Evolutionary conservation across 441 rosid genomes (phyloP), one percentile per base, ranked within the genome.

Genomic region (Corymbia calophylla): DNA sequence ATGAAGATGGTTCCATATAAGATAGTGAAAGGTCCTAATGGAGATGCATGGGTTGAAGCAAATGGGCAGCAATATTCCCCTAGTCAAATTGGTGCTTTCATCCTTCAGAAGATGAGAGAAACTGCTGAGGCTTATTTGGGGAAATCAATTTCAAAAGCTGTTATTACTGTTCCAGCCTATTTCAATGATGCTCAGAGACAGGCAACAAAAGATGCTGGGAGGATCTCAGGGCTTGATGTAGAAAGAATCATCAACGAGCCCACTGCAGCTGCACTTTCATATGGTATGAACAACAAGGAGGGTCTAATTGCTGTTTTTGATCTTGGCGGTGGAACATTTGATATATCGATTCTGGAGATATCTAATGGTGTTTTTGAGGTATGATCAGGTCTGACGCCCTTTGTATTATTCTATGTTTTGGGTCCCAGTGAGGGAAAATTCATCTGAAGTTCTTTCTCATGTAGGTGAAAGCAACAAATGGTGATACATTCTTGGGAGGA

Each of bases 171-270:
- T 51, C 90, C 90, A 5, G 90, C 90, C 21, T 89, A 89, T 77
- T 89, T 89, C 66, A 89, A 89, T 49, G 90, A 89, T 68, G 90
- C 90, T 27, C 90, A 89, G 68, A 89, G 90, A 35, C 90, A 89
- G 87, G 90, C 90, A 49, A 89, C 90, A 35, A 89, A 89, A 54
- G 90, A 89, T 89, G 90, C 90, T 53, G 90, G 90, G 19, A 66
- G 88, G 56, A 89, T 89, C 23, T 70, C 90, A 32, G 90, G 90
- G 12, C 88, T 89, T 48, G 90, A 89, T 54, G 90, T 89, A 55
- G 85, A 89, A 85, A 89, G 90, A 86, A 89, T 89, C 66, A 89
- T 89, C 88, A 89, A 89, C n/a, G 90, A 89, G 68, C 90, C 90
- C 85, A 89, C 90, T 49, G 90, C 90, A 60, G 90, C 90, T 68